A percentile compares a stretch with the other conserved stretches of the same genome.
Evolutionary conservation across 2,329 filamentous ascomycete genomes (phyloP).

Genomic region (Fusarium nanum): DNA sequence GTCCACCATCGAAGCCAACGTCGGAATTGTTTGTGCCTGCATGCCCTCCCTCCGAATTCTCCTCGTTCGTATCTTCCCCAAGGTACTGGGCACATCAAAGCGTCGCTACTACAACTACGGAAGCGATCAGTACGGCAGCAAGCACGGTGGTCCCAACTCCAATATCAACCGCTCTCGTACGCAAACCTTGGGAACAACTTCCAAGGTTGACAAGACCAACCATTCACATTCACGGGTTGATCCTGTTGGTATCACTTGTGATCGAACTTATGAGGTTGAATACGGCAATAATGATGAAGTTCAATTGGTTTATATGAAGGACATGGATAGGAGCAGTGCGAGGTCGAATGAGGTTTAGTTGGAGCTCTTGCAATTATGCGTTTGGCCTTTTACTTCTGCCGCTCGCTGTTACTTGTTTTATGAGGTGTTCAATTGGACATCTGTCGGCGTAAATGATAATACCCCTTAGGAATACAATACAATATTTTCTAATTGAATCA

Average conservation of each 20-base stretch:
- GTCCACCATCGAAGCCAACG: slow-evolving; percentile 55
- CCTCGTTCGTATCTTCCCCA: slow-evolving; percentile 55
- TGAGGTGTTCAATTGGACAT: not conserved
- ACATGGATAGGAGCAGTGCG: slow-evolving; percentile 40
- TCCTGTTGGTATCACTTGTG: slow-evolving; percentile 48
- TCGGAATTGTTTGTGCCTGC: slow-evolving; percentile 55
- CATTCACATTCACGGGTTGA: slow-evolving; percentile 10
- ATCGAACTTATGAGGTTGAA: slow-evolving; percentile 53
- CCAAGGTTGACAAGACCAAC: slow-evolving; percentile 32
- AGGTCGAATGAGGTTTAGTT: not conserved
- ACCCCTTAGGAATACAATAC: not conserved
- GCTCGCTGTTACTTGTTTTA: not conserved
- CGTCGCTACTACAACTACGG: slow-evolving; percentile 46
- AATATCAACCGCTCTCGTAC: slow-evolving; percentile 15
- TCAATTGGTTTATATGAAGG: slow-evolving; percentile 48
- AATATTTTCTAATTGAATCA: not conserved
- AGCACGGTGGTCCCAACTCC: slow-evolving; percentile 10
- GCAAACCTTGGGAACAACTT: slow-evolving; percentile 37
- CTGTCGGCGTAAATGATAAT: not conserved
- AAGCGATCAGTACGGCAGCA: slow-evolving; percentile 18
- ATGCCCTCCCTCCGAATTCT: slow-evolving; percentile 53
- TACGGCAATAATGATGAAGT: slow-evolving; percentile 51
- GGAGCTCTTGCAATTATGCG: not conserved
- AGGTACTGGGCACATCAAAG: slow-evolving; percentile 47
- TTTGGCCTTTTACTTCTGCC: not conserved